Percentiles rank a stretch among this genome's conserved stretches.
Evolutionary conservation across 352 stramenopile species (phyloP).

Genomic region (Phytophthora multivora): DNA sequence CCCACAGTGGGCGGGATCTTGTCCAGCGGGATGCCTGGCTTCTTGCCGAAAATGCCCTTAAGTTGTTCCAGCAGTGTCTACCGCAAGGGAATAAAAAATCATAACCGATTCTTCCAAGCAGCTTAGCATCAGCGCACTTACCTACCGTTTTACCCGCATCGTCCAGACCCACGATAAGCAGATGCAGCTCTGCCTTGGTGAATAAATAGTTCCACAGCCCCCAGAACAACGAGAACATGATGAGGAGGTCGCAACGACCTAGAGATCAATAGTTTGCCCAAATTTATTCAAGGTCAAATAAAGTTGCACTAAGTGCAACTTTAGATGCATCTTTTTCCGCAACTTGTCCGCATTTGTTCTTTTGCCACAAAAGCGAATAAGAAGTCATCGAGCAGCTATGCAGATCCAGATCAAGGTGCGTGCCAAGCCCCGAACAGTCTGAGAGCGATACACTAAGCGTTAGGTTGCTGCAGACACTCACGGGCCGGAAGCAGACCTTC

Average conservation of each 20-base stretch:
- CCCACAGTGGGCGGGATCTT: constrained; percentile 93
- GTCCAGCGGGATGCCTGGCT: constrained; percentile 87
- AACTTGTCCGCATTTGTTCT: constrained; percentile 7
- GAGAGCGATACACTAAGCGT: neutral
- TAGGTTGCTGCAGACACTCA: constrained; percentile 62
- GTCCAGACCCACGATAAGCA: constrained; percentile 93
- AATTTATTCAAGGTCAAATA: neutral
- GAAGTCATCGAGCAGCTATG: constrained; percentile 37
- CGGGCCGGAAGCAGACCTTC: constrained; percentile 89
- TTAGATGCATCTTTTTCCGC: too few species aligned
- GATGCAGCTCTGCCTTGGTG: constrained; percentile 87
- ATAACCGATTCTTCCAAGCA: too few species aligned
- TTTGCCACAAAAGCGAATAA: constrained; percentile 10
- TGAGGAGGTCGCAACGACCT: neutral
- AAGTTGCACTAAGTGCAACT: constrained; percentile 3
- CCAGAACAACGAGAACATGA: constrained; percentile 87
- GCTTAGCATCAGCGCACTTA: constrained; percentile 27
- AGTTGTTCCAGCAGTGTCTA: constrained; percentile 91
- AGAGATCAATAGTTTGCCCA: neutral
- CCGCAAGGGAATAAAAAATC: too few species aligned
- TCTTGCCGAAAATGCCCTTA: constrained; percentile 91
- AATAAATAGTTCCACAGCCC: constrained; percentile 87
- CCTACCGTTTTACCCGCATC: constrained; percentile 93
- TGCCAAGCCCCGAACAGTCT: too few species aligned
- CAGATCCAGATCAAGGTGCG: constrained; percentile 88